Base-by-base conservation (phyloP, 257 asterid species). In the Orobanche coerulescens region DNA sequence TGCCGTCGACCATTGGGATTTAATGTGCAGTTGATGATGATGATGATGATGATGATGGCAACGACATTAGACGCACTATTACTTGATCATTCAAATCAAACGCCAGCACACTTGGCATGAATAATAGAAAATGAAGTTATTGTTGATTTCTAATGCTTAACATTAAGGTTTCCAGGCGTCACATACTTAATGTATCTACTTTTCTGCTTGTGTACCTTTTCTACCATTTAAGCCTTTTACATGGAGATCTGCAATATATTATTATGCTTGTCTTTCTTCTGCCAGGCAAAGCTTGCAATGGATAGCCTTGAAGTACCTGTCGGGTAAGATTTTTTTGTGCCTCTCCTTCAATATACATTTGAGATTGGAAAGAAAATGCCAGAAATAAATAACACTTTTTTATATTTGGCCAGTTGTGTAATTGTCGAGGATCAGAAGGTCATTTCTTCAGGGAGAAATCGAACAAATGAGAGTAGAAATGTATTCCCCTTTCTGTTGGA, bases 291-390 rank as follows among this genome's bases (percentile, higher is more conserved):
- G 71, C 82, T 80, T 60, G 95, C 96, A 6, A 26, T 85, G 72
- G 84, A 76, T 44, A 75, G 71, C 67, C 91, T 83, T 65, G 96
- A 90, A 82, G 97, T 90, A 50, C 97, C 97, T 15, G 88, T 90
- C 26, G 96, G 96, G 94, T 85, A 67, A 70, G 75, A 48, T 71
- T 72, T 66, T 56, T 65, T 20, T 30, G 33, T 25, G 14, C 22
- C 50, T n/a, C 5, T 3, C 40, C 44, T 10, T 10, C 61, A 42
- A 11, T 67, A 13, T 39, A 23, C 47, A 5, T 66, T 47, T 52
- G 51, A 19, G 40, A 40, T 13, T 18, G 22, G 37, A 51, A 58
- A 39, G 65, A 48, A 6, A 68, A 62, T 54, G 28, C 14, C 64
- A 9, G 14, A 39, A 51, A 34, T 31, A 31, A 23, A 10, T 33